Evolutionary conservation across 306 rosid genomes (phyloP).

Genomic region (Comarum palustre): DNA sequence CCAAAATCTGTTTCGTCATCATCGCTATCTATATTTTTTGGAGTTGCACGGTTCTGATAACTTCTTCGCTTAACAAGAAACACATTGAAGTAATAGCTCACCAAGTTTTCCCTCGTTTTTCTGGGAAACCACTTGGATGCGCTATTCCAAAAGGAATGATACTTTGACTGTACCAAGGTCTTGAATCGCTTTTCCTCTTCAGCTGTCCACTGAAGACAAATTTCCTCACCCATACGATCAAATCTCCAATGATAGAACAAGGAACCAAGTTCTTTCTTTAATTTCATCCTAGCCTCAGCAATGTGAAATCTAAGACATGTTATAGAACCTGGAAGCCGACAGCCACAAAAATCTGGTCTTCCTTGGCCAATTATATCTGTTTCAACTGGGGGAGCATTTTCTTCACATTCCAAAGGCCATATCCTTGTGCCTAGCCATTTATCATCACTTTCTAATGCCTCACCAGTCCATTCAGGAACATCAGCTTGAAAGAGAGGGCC

Average conservation of each 20-base stretch:
- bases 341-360: conserved; percentile 54
- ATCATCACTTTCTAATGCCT: conserved; percentile 51
- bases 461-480: conserved; percentile 74
- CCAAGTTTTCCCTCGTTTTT: conserved; percentile 55
- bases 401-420: conserved; percentile 50
- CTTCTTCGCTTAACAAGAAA: conserved; percentile 60
- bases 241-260: conserved; percentile 68
- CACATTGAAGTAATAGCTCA: conserved; percentile 81
- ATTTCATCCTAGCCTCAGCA: conserved; percentile 68
- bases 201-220: conserved; percentile 75
- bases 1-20: conserved; percentile 79
- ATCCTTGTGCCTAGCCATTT: conserved; percentile 70
- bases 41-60: conserved; percentile 84
- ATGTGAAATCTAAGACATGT: conserved; percentile 78
- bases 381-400: conserved; percentile 6
- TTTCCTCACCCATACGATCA: conserved; percentile 78
- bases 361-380: conserved; percentile 39
- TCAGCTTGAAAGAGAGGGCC: conserved; percentile 63
- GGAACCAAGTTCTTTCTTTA: conserved; percentile 65
- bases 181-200: conserved; percentile 67
- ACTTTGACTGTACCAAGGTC: conserved; percentile 41
- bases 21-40: conserved; percentile 59
- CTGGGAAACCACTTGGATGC: conserved; percentile 45
- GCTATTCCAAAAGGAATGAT: conserved; percentile 35
- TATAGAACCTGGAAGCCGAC: conserved; percentile 58